Base-by-base conservation (phyloP, 768 basidiomycete species). In the Strobilomyces confusus region DNA sequence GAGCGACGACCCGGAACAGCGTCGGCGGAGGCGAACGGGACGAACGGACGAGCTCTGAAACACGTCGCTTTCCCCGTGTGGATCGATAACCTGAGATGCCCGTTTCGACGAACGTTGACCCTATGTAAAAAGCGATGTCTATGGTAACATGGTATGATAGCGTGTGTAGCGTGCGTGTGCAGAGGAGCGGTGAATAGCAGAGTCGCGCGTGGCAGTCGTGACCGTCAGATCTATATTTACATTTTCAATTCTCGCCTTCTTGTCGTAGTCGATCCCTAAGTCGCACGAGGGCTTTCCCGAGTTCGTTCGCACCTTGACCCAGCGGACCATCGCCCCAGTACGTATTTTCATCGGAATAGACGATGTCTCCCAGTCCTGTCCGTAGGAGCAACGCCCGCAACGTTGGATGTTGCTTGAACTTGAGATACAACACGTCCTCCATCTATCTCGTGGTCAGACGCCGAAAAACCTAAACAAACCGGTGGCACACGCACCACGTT, bases 351-450 rank as follows among this genome's bases (percentile, higher is more conserved):
- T 86, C 83, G 9, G 71, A 66, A 60, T 84, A 86, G 4, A 84
- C 64, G 32, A 89, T 70, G 30, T 70, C 71, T 3, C 73, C 72
- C 15, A 73, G 60, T 9, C 76, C 79, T 4, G 88, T 89, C 20
- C 67, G 62, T 22, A 88, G 63, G 15, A 92, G 76, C 61, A 80
- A 61, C 20, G 55, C 54, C 33, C 82, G 79, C 49, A 92, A 66
- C 29, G 78, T 71, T 0, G 78, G 71, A 62, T 92, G 86, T 70
- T 92, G 89, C 44, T 71, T 76, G 60, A 92, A 85, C 64, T 92
- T 92, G 55, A 76, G 61, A 55, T 76, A 76, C 45, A 90, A 59
- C 33, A 85, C 86, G 9, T 85, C 80, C 40, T 86, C 81, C 81
- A 89, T 80, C 87, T 48, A 17, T 5, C 19, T 1, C 19, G 4